A percentile compares a stretch with the other conserved stretches of the same genome.
phyloP scores from a whole-genome alignment of 768 basidiomycete genomes.

The Pulveroboletus frians region DNA sequence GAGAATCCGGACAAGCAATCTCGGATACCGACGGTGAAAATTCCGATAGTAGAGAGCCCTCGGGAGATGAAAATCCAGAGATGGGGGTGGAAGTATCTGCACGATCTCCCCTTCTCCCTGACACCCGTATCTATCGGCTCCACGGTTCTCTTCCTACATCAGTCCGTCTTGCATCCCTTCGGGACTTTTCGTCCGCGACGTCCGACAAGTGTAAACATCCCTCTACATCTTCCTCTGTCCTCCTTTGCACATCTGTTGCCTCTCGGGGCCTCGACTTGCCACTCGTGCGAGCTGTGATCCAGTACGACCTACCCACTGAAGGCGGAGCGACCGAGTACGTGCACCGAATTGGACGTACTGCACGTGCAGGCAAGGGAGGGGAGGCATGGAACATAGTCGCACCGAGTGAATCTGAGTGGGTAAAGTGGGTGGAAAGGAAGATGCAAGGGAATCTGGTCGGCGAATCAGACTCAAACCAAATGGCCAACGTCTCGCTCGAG shows the following conservation, averaged over 20 bases:
- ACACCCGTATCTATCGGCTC: constrained; percentile 77
- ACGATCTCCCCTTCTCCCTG: constrained; percentile 73
- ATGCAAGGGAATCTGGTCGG: constrained; percentile 54
- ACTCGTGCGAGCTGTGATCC: constrained; percentile 88
- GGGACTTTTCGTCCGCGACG: constrained; percentile 59
- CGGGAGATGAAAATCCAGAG: constrained; percentile 24
- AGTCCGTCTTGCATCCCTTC: constrained; percentile 77
- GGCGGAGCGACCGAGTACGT: constrained; percentile 95
- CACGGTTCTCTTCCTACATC: constrained; percentile 88
- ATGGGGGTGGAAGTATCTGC: constrained; percentile 45
- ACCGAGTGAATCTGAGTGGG: constrained; percentile 86
- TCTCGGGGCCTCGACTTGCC: constrained; percentile 97
- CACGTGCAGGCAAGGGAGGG: constrained; percentile 91
- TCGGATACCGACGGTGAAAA: constrained; percentile 25
- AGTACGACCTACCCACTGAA: constrained; percentile 97
- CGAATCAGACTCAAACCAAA: constrained; percentile 27
- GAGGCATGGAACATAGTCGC: constrained; percentile 93
- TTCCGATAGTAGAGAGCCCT: constrained; percentile 20
- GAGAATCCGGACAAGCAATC: constrained; percentile 21
- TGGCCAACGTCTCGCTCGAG: constrained; percentile 46
- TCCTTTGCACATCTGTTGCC: constrained; percentile 95
- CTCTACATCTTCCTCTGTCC: constrained; percentile 52
- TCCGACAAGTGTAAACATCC: constrained; percentile 28
- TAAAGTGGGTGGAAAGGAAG: constrained; percentile 79
- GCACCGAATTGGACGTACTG: constrained; percentile 94